Evolutionary conservation across 2,329 filamentous ascomycete species (phyloP).

Genomic region (Penicillium frequentans): DNA sequence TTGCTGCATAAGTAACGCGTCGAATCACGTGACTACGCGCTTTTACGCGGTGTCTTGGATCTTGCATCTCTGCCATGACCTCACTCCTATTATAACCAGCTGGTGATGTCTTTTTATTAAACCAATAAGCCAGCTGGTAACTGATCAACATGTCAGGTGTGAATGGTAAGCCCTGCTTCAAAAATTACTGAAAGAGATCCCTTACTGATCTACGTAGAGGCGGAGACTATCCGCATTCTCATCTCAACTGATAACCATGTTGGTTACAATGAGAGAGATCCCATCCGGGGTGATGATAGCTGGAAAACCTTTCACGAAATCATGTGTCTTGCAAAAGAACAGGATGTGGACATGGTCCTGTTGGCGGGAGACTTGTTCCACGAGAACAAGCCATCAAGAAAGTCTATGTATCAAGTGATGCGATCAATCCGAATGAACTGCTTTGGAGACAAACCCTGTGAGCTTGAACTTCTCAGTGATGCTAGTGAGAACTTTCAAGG

Average conservation of each 20-base stretch:
- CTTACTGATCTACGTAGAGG: constrained; percentile 36
- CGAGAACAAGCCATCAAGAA: constrained; percentile 94
- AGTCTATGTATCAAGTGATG: constrained; percentile 97
- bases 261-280: constrained; percentile 89
- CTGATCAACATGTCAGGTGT: constrained; percentile 24
- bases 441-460: constrained; percentile 90
- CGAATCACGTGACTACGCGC: constrained; percentile 26
- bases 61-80: not conserved
- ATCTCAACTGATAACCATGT: constrained; percentile 98
- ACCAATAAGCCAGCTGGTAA: not conserved
- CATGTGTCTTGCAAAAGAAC: constrained; percentile 79
- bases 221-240: constrained; percentile 91
- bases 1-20: constrained; percentile 1
- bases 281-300: constrained; percentile 93
- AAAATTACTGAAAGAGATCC: not conserved
- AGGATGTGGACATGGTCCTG: constrained; percentile 97
- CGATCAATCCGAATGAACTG: constrained; percentile 90
- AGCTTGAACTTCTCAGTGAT: constrained; percentile 92
- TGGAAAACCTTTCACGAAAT: constrained; percentile 96
- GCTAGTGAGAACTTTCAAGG: constrained; percentile 87
- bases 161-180: constrained; percentile 25
- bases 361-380: constrained; percentile 95
- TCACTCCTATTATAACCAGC: constrained; percentile 2
- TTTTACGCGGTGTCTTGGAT: constrained; percentile 4
- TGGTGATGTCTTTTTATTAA: not conserved